Evolutionary conservation across 495 filamentous ascomycete species (phyloP), one percentile per base, ranked within the genome.

Genomic region (Neurospora tetrasperma): DNA sequence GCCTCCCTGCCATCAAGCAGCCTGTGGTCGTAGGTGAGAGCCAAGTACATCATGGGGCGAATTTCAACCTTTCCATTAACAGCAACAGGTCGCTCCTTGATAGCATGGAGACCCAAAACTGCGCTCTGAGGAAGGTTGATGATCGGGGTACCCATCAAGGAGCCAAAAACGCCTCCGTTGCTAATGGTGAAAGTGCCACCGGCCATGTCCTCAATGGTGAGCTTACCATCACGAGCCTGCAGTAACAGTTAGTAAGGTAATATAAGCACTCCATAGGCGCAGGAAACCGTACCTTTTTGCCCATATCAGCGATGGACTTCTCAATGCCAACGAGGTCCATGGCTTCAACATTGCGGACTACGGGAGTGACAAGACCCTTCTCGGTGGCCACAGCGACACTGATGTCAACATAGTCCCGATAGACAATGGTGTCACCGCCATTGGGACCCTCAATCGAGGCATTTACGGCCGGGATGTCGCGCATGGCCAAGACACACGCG

Each of bases 121-220:
- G 95, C 96, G 44, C 93, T 95, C 82, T 99, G 96, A 27, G 96
- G 96, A 35, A 97, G 85, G 83, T 99, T 99, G 85, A 99, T 98
- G 80, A 99, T 99, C n/a, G 96, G 96, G 1, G 96, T 99, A 39
- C 95, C 95, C 94, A 97, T 97, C 74, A 98, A 82, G 14, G 86
- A 88, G 40, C 87, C 88, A 73, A 90, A 90, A 59, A 89, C 88
- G 69, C 88, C 88, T 27, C 88, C 94, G 82, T 99, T 99, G 88
- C 93, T 97, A 84, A 99, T 99, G 68, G 96, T 99, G 84, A 98
- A 99, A 38, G 96, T 97, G 74, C 96, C 96, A 72, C 96, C 96
- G 71, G 96, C 96, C 96, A 99, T 98, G 80, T 99, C 96, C 83
- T 99, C 96, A 78, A 99, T 98, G 3, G 96, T 99, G 77, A 99